Evolutionary conservation across 208 protist genomes (phyloP), one percentile per base, ranked within the genome.

Genomic region (Blastocrithidia nonstop): DNA sequence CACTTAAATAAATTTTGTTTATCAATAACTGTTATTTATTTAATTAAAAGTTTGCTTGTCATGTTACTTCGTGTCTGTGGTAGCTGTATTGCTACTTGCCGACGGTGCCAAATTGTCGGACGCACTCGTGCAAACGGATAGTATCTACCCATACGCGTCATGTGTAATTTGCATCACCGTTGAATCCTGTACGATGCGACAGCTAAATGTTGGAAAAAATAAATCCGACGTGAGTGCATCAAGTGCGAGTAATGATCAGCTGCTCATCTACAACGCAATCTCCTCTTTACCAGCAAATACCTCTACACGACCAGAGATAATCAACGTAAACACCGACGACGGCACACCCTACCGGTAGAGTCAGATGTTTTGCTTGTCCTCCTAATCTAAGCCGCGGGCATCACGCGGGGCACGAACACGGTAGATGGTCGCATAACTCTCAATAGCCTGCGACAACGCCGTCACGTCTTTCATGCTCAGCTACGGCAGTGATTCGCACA

Each of bases 351-450:
- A 62, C 6, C 77, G 72, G 57, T 94, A 94, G 19, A 94, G 59
- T 82, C 86, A 94, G 16, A 94, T 65, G 41, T 91, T 94, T 50
- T 82, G 71, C 42, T 79, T 80, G 52, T 88, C 76, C 6, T 88
- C 69, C 9, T 66, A 37, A 5, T 71, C 56, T 43, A 89, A 57
- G 20, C 81, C 79, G 37, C 78, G 75, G 42, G 81, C 59, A 59
- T 89, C 70, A 32, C 61, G 62, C 17, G 86, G 82, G 5, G 76
- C 61, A 4, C 76, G 76, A 22, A 91, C 74, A 32, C 73, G 73
- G 53, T 87, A 79, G 20, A 88, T 49, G 9, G 61, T 73, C 25
- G 70, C 68, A 46, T 73, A 68, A 31, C 48, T 52, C 19, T 46
- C 59, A 32, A 94, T 64, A 1, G 66, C 68, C 28, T 86, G 67